These are phyloP conservation scores for Malus hybrid DNA, from an alignment of 331 rosid species.

Conservation along the genomic window DNA sequence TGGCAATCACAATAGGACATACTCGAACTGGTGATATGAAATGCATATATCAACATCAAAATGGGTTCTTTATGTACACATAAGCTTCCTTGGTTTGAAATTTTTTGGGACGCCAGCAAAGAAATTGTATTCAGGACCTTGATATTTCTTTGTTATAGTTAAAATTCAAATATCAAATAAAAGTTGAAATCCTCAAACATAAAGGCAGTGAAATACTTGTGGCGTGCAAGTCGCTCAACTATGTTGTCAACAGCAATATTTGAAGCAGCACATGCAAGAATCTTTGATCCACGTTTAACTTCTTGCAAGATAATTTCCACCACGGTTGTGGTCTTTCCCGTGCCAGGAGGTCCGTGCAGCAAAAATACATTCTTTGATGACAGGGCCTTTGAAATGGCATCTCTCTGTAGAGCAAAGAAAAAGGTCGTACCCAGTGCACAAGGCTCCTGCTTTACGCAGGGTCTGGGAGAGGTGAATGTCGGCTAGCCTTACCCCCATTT, in stretches of 20 bases:
- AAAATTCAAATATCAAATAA: background rate
- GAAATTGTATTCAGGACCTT: background rate
- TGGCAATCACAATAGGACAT: background rate
- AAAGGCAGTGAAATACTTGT: slow-evolving; percentile 41
- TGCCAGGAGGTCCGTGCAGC: slow-evolving; percentile 99
- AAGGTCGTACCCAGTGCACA: too few species aligned
- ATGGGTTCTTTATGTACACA: background rate
- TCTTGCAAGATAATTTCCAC: slow-evolving; percentile 96
- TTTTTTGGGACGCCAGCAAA: background rate
- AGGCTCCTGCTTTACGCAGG: too few species aligned
- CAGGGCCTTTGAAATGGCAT: slow-evolving; percentile 84
- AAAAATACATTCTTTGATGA: slow-evolving; percentile 78
- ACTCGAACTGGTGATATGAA: background rate
- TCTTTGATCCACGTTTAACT: slow-evolving; percentile 92
- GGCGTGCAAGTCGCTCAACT: slow-evolving; percentile 87
- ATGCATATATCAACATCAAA: background rate
- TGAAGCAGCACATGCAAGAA: slow-evolving; percentile 96
- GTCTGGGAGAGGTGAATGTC: too few species aligned
- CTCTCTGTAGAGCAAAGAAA: slow-evolving; percentile 48
- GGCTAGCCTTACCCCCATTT: too few species aligned
- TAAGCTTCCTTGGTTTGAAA: background rate
- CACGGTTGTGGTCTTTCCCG: slow-evolving; percentile 94
- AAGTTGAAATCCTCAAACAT: background rate
- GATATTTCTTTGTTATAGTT: background rate
- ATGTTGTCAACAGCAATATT: slow-evolving; percentile 99